These are phyloP conservation scores for Globisporangium echinulatum DNA, from an alignment of 352 stramenopile genomes.

Conservation along the genomic window DNA sequence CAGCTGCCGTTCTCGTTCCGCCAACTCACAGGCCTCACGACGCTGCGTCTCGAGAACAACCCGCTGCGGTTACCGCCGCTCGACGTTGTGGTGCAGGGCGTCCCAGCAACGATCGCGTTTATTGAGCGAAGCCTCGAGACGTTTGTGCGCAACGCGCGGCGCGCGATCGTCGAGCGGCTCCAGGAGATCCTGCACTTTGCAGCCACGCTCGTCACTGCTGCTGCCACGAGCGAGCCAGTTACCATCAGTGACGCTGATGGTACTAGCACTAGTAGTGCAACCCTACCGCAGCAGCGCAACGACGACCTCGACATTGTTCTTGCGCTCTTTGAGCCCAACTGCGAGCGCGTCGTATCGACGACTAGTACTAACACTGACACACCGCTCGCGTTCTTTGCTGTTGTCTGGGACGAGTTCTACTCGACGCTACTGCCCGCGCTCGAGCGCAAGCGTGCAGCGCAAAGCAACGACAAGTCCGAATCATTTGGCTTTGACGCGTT, in stretches of 20 bases:
- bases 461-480: neutral
- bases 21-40: conserved; percentile 20
- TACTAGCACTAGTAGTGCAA: neutral
- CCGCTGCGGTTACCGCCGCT: conserved; percentile 39
- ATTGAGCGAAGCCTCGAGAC: conserved; percentile 47
- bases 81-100: conserved; percentile 42
- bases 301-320: conserved; percentile 24
- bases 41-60: conserved; percentile 59
- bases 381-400: conserved; percentile 35
- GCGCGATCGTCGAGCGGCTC: conserved; percentile 42
- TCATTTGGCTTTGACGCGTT: conserved; percentile 23
- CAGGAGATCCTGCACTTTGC: conserved; percentile 33
- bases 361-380: conserved; percentile 18
- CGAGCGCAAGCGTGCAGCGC: conserved; percentile 21
- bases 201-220: conserved; percentile 11
- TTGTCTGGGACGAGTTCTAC: conserved; percentile 57
- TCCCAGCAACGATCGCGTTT: conserved; percentile 35
- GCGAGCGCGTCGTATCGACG: conserved; percentile 24
- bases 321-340: conserved; percentile 40
- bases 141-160: conserved; percentile 37
- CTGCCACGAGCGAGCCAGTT: neutral
- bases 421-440: conserved; percentile 31
- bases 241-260: neutral
- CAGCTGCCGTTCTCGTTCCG: conserved; percentile 66
- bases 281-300: neutral